Percentiles rank a stretch among this genome's conserved stretches.
Conservation (phyloP, 225 moss, liverwort and hornwort species). For the Bryoerythrophyllum caledonicum region DNA sequence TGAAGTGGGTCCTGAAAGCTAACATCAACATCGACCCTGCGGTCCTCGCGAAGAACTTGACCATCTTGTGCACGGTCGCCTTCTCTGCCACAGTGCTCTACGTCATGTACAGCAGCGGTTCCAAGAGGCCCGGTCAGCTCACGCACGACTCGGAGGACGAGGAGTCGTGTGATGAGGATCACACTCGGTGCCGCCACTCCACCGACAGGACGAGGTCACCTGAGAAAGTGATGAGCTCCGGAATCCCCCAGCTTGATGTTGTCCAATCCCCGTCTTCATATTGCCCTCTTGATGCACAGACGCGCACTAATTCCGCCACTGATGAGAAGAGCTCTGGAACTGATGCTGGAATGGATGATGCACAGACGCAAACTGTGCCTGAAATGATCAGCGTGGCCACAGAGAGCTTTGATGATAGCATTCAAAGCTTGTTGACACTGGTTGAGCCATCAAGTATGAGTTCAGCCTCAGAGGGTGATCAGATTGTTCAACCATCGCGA, state of each 20-base stretch:
- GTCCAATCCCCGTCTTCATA: conserved; percentile 8
- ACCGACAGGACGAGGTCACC: conserved; percentile 8
- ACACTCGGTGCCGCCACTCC: too few relatives aligned
- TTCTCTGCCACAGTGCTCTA: conserved; percentile 46
- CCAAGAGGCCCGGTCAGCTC: conserved; percentile 21
- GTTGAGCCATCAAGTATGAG: conserved; percentile 2
- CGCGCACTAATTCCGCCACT: conserved; percentile 4
- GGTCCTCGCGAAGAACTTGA: conserved; percentile 39
- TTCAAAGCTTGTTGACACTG: conserved; percentile 11
- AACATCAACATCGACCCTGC: conserved; percentile 27
- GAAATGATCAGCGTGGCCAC: background rate
- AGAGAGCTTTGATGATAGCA: background rate
- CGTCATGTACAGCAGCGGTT: conserved; percentile 27
- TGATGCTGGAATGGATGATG: background rate
- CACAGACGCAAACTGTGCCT: conserved; percentile 14
- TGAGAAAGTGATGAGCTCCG: conserved; percentile 30
- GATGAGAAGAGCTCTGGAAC: background rate
- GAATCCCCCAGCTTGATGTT: conserved; percentile 9
- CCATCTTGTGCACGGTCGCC: conserved; percentile 30
- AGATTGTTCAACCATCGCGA: background rate
- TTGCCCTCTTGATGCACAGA: background rate
- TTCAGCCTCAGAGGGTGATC: background rate
- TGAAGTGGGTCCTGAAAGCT: conserved; percentile 33
- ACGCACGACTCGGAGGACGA: conserved; percentile 21
- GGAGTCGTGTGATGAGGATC: conserved; percentile 26